Base-by-base conservation (phyloP, 2,329 filamentous ascomycete genomes). In the Knufia petricola region DNA sequence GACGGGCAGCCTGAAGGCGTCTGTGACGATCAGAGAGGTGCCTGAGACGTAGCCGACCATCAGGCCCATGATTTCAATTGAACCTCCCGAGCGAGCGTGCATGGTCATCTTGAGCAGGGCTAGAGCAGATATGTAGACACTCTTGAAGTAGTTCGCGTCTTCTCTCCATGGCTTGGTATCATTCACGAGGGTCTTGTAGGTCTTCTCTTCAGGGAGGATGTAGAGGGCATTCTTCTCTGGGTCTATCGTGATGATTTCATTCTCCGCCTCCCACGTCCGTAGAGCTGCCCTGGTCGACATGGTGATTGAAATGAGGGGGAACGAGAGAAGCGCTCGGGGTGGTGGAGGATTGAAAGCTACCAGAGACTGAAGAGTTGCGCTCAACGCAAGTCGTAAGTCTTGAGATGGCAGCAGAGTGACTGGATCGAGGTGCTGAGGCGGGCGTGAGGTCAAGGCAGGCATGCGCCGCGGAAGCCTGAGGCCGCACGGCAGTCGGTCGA, bases 61-160 rank as follows among this genome's bases (percentile, higher is more conserved):
- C 59, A 98, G 68, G 50, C 92, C 92, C 92, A 98, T 98, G 60
- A 98, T 79, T 71, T 98, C 92, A 56, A 96, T 77, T 23, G 79
- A 81, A 50, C 92, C 90, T 56, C 92, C 92, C 0, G 87, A 89
- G n/a, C 92, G 85, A 8, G 92, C 92, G 66, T 98, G 92, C 86
- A 95, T 96, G 55, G 94, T 87, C 92, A 98, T 98, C 71, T 98
- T 98, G 59, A 96, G 79, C 51, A 98, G 78, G 3, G 92, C 92
- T 10, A 95, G 83, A 50, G 92, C 88, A 46, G 87, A 94, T 68
- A 98, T 90, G 60, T 89, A 87, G 40, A 96, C 87, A 47, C 85
- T 78, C 65, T 90, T 94, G 78, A 96, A 98, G 73, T 95, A 82
- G 66, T 87, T 77, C 0, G 84, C 82, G 62, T 95, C 82, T 40